Conservation (phyloP, 2,329 filamentous ascomycete genomes). For the Erysiphe pisi region DNA sequence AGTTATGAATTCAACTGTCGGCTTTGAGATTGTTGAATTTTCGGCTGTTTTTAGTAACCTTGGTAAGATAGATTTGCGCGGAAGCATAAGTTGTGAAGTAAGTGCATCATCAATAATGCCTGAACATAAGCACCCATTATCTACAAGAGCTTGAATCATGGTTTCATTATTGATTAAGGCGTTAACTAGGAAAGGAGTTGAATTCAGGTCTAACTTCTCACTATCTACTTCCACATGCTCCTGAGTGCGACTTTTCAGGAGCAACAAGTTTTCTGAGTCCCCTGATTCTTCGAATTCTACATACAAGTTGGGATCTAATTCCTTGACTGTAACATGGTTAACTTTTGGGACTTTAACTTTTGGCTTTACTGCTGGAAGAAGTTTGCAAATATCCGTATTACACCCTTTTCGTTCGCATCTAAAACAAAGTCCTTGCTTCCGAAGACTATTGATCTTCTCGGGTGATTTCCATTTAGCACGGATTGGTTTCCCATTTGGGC, state of each 20-base stretch:
- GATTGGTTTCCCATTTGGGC: background rate
- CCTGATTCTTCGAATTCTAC: background rate
- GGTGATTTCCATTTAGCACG: conserved; percentile 3
- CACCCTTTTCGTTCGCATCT: conserved; percentile 1
- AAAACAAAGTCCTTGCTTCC: background rate
- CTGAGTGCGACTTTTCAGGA: conserved; percentile 19
- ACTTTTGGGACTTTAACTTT: background rate
- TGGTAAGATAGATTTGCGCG: background rate
- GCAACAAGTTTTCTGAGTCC: conserved; percentile 5
- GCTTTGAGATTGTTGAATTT: conserved; percentile 17
- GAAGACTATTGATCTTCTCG: background rate
- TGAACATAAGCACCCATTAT: conserved; percentile 14
- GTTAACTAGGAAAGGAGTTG: conserved; percentile 23
- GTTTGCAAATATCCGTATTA: background rate
- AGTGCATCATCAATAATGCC: conserved; percentile 25
- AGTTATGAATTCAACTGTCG: conserved; percentile 1
- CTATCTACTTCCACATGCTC: background rate
- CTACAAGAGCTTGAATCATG: conserved; percentile 23
- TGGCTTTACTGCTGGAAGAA: background rate
- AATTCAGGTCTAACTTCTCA: background rate
- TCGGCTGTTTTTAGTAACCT: background rate
- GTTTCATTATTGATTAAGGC: background rate
- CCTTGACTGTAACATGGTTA: background rate
- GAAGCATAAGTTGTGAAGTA: background rate
- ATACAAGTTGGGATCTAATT: background rate